Evolutionary conservation across 106 monocot species (phyloP), one percentile per base, ranked within the genome.

Genomic region (Apostasia ramifera): DNA sequence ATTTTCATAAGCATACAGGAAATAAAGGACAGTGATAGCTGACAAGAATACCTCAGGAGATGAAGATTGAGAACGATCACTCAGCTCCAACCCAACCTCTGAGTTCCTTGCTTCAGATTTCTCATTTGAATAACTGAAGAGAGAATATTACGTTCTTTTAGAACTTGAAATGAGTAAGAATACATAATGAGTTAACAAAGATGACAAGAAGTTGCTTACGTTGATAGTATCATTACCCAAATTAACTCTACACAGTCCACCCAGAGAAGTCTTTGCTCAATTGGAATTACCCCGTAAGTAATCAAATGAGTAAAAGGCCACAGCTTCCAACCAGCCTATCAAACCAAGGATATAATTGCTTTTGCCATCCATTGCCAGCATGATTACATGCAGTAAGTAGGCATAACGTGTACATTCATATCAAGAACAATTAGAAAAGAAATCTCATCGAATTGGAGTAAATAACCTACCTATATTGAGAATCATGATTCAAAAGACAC

Each of bases 181-280:
- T 14, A 12, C 5, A 14, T 8, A 8, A 2, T 57, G 57, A 5
- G 39, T 7, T 43, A 7, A 40, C 4, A 47, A 14, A 1, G 6
- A 59, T 6, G 43, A 37, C 12, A 48, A 40, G 1, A 2, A 53
- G 45, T 15, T 54, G 51, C 85, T 73, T 80, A 95, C 95, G 95
- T 95, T 67, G 95, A 95, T 47, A 95, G 72, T 71, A 95, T 95
- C 61, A 92, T 95, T 43, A 95, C 95, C 95, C 95, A 95, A 47
- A 95, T 47, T 12, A 95, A 75, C 75, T 95, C 95, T 51, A 95
- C 88, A 55, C 92, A 95, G 68, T 91, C 95, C 26, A 91, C 95
- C 95, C 91, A 95, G 8, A 95, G 88, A 69, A 95, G 86, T 70
- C 95, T 91, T 68, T 95, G 95, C 70, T 95, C 95, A 44, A 95